These are phyloP conservation scores for Salix koriyanagi DNA, from an alignment of 345 rosid species.

Conservation along the genomic window DNA sequence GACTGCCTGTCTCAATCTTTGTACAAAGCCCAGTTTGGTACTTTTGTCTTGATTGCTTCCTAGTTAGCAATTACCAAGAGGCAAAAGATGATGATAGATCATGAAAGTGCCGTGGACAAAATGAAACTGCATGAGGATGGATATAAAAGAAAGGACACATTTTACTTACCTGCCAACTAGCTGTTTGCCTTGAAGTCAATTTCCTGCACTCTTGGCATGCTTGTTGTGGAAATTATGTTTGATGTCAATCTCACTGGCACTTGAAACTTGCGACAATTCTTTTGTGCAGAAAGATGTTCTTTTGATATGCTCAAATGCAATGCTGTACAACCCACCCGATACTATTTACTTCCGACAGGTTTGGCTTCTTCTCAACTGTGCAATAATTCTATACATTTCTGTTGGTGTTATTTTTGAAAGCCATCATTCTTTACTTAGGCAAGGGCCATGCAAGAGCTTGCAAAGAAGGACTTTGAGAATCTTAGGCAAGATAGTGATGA, in stretches of 20 bases:
- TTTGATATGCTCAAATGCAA: constrained; percentile 85
- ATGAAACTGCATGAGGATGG: neutral
- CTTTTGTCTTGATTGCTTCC: neutral
- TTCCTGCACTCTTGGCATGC: neutral
- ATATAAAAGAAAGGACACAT: neutral
- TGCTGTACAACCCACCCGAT: constrained; percentile 92
- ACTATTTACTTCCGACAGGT: constrained; percentile 94
- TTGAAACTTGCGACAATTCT: constrained; percentile 8
- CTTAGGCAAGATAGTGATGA: constrained; percentile 92
- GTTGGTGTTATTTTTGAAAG: constrained; percentile 10
- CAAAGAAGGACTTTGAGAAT: constrained; percentile 87
- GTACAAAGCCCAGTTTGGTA: neutral
- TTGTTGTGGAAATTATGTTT: neutral
- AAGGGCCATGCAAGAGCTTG: constrained; percentile 79
- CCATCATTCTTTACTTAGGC: constrained; percentile 48
- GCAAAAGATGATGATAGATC: neutral
- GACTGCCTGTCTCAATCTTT: neutral
- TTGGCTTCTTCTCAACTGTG: constrained; percentile 15
- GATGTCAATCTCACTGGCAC: constrained; percentile 7
- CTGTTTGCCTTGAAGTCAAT: neutral
- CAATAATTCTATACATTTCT: neutral
- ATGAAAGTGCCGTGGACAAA: neutral
- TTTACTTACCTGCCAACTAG: neutral
- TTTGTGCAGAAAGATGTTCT: constrained; percentile 73
- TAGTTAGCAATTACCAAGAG: neutral